A percentile compares a stretch with the other conserved stretches of the same genome.
Conservation (phyloP, 768 basidiomycete species). For the Rhizopogon vulgaris region DNA sequence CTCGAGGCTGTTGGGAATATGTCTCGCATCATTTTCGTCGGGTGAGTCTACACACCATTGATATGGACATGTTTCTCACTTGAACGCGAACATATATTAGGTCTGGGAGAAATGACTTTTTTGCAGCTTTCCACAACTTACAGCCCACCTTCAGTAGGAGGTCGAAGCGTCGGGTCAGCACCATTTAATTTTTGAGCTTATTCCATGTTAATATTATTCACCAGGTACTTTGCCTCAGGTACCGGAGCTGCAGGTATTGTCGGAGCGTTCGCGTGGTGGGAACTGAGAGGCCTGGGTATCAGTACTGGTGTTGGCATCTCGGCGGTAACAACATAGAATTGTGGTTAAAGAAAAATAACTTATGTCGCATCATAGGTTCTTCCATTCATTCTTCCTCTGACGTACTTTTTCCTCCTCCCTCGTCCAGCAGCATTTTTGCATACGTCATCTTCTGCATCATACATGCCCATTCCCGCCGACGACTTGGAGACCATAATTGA, state of each 20-base stretch:
- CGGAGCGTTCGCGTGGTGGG: constrained; percentile 95
- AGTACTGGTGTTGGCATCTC: constrained; percentile 77
- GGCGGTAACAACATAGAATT: constrained; percentile 42
- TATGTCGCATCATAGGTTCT: constrained; percentile 48
- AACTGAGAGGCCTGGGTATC: constrained; percentile 80
- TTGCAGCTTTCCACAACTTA: constrained; percentile 87
- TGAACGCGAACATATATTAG: constrained; percentile 29
- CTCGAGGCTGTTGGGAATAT: constrained; percentile 75
- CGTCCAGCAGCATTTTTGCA: constrained; percentile 43
- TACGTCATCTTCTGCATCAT: constrained; percentile 29
- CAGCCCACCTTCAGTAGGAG: constrained; percentile 61
- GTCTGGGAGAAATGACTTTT: constrained; percentile 92
- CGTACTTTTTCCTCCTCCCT: constrained; percentile 78
- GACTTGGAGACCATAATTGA: constrained; percentile 13
- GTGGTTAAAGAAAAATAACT: background rate
- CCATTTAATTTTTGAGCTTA: background rate
- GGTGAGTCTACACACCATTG: constrained; percentile 35
- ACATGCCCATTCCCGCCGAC: constrained; percentile 33
- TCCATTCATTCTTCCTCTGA: constrained; percentile 72
- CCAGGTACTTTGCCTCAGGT: constrained; percentile 86
- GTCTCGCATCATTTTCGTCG: constrained; percentile 80
- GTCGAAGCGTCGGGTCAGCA: constrained; percentile 74
- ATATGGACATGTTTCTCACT: background rate
- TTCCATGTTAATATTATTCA: background rate
- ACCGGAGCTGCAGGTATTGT: constrained; percentile 93